phyloP scores from a whole-genome alignment of 495 filamentous ascomycete species.

The Monascus purpureus region DNA sequence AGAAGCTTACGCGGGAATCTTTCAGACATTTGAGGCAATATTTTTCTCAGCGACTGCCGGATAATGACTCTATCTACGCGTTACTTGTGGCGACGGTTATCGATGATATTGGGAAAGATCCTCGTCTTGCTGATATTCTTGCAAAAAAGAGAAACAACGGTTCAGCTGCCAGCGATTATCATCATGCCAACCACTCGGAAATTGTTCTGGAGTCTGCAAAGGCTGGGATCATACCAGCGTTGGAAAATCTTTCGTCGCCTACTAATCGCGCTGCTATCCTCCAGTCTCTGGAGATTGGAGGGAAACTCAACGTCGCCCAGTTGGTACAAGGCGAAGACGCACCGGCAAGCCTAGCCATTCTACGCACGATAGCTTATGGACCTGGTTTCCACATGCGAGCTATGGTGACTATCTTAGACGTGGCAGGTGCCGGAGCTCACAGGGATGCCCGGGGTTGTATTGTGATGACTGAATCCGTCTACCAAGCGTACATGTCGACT shows the following conservation, averaged over 20 bases:
- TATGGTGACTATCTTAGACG: conserved; percentile 20
- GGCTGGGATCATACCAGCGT: conserved; percentile 9
- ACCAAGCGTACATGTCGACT: conserved; percentile 11
- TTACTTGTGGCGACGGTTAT: conserved; percentile 19
- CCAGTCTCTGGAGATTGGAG: conserved; percentile 23
- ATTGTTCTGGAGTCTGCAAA: conserved; percentile 15
- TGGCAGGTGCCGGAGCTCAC: conserved; percentile 23
- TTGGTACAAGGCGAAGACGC: conserved; percentile 20
- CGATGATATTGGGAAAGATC: conserved; percentile 30
- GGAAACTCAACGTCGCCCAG: conserved; percentile 24
- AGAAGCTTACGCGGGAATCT: conserved; percentile 1
- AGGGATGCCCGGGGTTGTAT: conserved; percentile 14
- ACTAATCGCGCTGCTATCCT: conserved; percentile 14
- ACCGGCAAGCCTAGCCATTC: conserved; percentile 11
- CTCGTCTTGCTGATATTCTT: conserved; percentile 9
- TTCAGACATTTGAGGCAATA: conserved; percentile 3
- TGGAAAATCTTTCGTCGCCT: conserved; percentile 2
- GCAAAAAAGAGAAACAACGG: not conserved
- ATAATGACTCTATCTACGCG: conserved; percentile 9
- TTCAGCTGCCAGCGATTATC: not conserved
- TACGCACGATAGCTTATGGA: conserved; percentile 14
- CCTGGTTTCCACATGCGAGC: conserved; percentile 16
- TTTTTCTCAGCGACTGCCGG: not conserved
- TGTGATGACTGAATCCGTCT: conserved; percentile 19
- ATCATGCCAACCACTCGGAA: conserved; percentile 12